A percentile compares a stretch with the other conserved stretches of the same genome.
These are phyloP conservation scores for Ascochyta lentis DNA, from an alignment of 2,329 filamentous ascomycete species.

Conservation along the genomic window DNA sequence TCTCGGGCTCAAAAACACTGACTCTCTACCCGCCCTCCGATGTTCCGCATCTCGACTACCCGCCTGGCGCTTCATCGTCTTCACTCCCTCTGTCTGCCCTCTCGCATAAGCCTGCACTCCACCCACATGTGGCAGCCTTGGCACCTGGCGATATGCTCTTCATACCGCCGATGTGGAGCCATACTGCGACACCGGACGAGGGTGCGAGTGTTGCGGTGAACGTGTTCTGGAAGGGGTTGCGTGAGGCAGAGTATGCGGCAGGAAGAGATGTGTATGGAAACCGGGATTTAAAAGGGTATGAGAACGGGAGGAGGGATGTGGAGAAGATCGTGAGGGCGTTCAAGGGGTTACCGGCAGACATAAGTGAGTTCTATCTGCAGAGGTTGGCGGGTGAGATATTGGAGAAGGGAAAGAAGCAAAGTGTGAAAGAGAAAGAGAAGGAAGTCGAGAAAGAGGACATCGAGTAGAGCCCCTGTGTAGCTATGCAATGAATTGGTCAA, in stretches of 20 bases:
- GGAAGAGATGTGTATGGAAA: conserved; percentile 90
- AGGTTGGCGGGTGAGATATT: conserved; percentile 73
- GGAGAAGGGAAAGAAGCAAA: conserved; percentile 20
- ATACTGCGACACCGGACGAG: conserved; percentile 67
- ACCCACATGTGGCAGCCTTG: conserved; percentile 70
- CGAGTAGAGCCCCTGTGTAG: neutral
- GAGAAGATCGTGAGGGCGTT: conserved; percentile 71
- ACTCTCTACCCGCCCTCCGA: conserved; percentile 81
- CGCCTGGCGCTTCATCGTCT: conserved; percentile 80
- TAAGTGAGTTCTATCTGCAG: conserved; percentile 76
- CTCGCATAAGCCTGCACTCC: conserved; percentile 50
- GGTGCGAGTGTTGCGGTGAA: conserved; percentile 80
- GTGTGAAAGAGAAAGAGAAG: neutral
- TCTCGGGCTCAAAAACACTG: conserved; percentile 74
- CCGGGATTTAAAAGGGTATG: conserved; percentile 81
- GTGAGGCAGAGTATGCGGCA: conserved; percentile 67
- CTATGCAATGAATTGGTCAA: too few species aligned
- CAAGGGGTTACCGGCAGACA: conserved; percentile 67
- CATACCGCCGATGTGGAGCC: conserved; percentile 83
- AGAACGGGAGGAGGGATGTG: conserved; percentile 77
- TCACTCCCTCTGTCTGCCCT: conserved; percentile 55
- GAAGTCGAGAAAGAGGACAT: neutral
- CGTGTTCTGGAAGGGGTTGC: conserved; percentile 79
- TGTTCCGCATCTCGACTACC: conserved; percentile 71
- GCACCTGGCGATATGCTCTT: conserved; percentile 78